These are phyloP conservation scores for Suillus placidus DNA, from an alignment of 768 basidiomycete species.

Conservation along the genomic window DNA sequence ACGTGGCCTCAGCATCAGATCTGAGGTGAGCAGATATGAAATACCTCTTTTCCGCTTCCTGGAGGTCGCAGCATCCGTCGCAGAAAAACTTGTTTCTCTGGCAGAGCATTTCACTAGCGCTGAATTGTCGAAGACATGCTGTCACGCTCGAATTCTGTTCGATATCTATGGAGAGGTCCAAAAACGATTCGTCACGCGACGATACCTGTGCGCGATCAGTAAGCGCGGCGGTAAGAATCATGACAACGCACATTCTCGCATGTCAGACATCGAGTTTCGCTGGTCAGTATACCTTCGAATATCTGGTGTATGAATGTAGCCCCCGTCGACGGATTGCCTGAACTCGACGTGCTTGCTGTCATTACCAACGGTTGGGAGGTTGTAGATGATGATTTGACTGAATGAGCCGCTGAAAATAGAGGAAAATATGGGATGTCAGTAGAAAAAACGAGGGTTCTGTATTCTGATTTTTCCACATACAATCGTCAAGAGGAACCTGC, in stretches of 20 bases:
- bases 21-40: not conserved
- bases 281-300: slow-evolving; percentile 92
- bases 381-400: slow-evolving; percentile 57
- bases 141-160: slow-evolving; percentile 98
- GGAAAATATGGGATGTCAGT: slow-evolving; percentile 5
- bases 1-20: slow-evolving; percentile 15
- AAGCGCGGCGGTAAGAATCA: slow-evolving; percentile 17
- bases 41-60: slow-evolving; percentile 97
- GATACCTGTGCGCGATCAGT: slow-evolving; percentile 59
- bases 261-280: slow-evolving; percentile 95
- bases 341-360: slow-evolving; percentile 49
- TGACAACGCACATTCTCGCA: slow-evolving; percentile 86
- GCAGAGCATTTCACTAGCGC: slow-evolving; percentile 97
- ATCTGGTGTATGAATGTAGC: slow-evolving; percentile 87
- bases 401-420: slow-evolving; percentile 54
- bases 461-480: slow-evolving; percentile 47
- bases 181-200: slow-evolving; percentile 92
- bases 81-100: slow-evolving; percentile 99
- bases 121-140: slow-evolving; percentile 94
- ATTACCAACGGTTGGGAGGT: slow-evolving; percentile 43
- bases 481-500: slow-evolving; percentile 58
- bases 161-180: slow-evolving; percentile 99
- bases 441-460: not conserved
- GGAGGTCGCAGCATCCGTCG: slow-evolving; percentile 93
- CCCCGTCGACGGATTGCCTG: slow-evolving; percentile 48